Base-by-base conservation (phyloP, 306 rosid genomes). In the Cicer judaicum region DNA sequence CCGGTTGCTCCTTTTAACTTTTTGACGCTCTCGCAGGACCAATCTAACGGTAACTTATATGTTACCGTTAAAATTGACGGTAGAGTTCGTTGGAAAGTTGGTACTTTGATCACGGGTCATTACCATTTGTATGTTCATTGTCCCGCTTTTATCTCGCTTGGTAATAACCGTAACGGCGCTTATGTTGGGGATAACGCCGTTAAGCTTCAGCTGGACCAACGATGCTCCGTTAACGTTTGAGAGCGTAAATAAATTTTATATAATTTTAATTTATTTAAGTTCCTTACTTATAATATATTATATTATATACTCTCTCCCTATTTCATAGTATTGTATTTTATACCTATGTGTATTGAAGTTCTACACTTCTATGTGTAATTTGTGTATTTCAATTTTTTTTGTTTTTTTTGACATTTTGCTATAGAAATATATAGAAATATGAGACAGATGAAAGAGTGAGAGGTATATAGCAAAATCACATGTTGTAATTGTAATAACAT, bases 31-130 rank as follows among this genome's bases (percentile, higher is more conserved):
- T 48, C 62, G 5, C 83, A 86, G 52, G 96, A 92, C 50, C 80
- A 90, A 78, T 0, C 46, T 48, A 38, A 34, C 73, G 99, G 97
- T 4, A 72, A 83, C 11, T 66, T 95, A 10, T 6, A 67, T 5
- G 9, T 90, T 21, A 14, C 36, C 40, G 42, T 95, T 82, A 90
- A 71, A 77, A 39, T 82, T 0, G 92, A 92, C 40, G 99, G 98
- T 1, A 69, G 90, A 38, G 99, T 92, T 42, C 86, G 99, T 2
- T 95, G 90, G 90, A 95, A 92, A 68, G 90, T 95, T 2, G 99
- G 98, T 8, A 3, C 89, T 6, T 88, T 95, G 64, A 61, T 86
- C 10, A 52, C 91, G 0, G 84, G 98, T 4, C 84, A 60, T 12
- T 95, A 95, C 65, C 96, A 92, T 64, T 13, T 95, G 50, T 64